phyloP scores from a whole-genome alignment of 352 stramenopile genomes.

The Phytopythium sindhum region DNA sequence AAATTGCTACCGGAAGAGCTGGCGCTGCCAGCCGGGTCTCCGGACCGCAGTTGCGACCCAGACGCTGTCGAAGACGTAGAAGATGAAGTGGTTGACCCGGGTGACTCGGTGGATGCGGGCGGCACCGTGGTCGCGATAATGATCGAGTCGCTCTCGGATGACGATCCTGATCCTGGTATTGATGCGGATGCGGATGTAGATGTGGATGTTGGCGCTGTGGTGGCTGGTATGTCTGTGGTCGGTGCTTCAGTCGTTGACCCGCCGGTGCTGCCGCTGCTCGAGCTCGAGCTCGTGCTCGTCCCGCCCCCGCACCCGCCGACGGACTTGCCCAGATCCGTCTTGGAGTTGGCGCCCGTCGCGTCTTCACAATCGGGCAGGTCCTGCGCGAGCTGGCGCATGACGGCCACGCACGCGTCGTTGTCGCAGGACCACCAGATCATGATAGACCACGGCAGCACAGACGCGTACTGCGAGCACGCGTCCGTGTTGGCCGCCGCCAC shows the following conservation, averaged over 20 bases:
- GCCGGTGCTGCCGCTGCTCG: not conserved
- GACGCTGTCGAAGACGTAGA: not conserved
- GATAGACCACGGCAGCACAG: constrained; percentile 13
- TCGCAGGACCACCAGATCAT: constrained; percentile 22
- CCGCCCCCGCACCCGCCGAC: not conserved
- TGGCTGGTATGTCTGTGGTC: not conserved
- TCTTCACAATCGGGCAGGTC: constrained; percentile 23
- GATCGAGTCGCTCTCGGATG: not conserved
- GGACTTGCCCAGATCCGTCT: not conserved
- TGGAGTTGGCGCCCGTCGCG: not conserved
- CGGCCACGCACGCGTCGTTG: constrained; percentile 12
- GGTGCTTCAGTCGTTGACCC: not conserved
- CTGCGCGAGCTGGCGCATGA: constrained; percentile 16
- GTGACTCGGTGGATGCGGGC: not conserved
- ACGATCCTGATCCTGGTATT: not conserved
- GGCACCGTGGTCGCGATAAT: not conserved
- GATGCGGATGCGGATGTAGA: not conserved
- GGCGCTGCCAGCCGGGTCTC: not conserved
- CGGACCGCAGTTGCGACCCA: not conserved
- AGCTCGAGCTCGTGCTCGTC: not conserved
- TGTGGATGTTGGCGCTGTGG: not conserved
- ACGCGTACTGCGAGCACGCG: constrained; percentile 13
- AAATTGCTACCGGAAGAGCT: not conserved
- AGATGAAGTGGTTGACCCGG: not conserved
- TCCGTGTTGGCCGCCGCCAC: constrained; percentile 7